These are phyloP conservation scores for Amanita muscaria DNA, from an alignment of 768 basidiomycete species.

Conservation along the genomic window DNA sequence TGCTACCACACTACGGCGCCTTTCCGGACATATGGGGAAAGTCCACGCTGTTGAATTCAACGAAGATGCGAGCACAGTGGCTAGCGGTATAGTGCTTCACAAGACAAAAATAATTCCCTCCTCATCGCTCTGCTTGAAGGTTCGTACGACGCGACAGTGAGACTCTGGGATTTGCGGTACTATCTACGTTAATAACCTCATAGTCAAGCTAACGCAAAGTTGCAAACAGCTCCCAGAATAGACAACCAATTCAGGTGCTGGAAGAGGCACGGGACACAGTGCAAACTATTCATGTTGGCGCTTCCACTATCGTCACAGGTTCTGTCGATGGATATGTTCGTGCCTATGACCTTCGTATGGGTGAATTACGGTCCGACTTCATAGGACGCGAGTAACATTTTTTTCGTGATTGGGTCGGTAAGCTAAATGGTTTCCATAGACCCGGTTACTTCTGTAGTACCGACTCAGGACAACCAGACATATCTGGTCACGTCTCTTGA, in stretches of 20 bases:
- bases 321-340: constrained; percentile 90
- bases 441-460: constrained; percentile 77
- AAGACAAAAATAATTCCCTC: background rate
- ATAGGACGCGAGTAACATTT: constrained; percentile 64
- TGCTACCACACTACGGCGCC: constrained; percentile 72
- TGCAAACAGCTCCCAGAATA: constrained; percentile 50
- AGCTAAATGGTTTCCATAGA: constrained; percentile 34
- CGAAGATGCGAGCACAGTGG: constrained; percentile 75
- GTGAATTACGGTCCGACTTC: constrained; percentile 81
- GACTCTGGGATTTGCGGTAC: constrained; percentile 89
- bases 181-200: background rate
- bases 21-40: constrained; percentile 86
- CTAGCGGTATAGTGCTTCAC: constrained; percentile 55
- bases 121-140: constrained; percentile 33
- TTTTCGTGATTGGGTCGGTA: constrained; percentile 1
- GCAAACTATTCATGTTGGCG: constrained; percentile 63
- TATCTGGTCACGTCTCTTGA: constrained; percentile 80
- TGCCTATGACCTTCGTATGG: constrained; percentile 92
- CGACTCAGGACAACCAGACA: constrained; percentile 73
- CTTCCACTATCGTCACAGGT: constrained; percentile 64
- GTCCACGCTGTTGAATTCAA: constrained; percentile 90
- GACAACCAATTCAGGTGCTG: constrained; percentile 84
- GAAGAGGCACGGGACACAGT: constrained; percentile 86
- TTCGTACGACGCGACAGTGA: constrained; percentile 86
- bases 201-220: background rate